Evolutionary conservation across 2,329 filamentous ascomycete species (phyloP).

Genomic region (Sporothrix globosa): DNA sequence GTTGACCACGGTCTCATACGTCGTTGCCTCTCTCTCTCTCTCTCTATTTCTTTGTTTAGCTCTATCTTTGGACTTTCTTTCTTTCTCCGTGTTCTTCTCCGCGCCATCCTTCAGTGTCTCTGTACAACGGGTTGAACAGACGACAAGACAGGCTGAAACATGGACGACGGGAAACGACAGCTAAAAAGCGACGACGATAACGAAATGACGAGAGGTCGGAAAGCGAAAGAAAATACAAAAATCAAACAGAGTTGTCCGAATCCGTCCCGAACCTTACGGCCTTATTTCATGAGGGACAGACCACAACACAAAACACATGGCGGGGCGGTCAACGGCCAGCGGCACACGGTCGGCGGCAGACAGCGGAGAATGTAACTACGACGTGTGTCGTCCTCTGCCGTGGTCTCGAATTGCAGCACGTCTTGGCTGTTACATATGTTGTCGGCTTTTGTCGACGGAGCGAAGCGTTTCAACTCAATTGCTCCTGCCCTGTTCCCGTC

Average conservation of each 20-base stretch:
- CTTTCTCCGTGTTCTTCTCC: conserved; percentile 16
- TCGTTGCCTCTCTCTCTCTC: too few relatives aligned
- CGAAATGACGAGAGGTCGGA: neutral
- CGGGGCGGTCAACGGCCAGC: neutral
- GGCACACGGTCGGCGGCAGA: neutral
- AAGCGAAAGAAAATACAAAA: neutral
- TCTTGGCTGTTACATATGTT: too few relatives aligned
- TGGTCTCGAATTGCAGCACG: neutral
- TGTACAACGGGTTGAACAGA: conserved; percentile 12
- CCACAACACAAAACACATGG: neutral
- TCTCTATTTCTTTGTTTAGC: neutral
- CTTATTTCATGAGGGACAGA: conserved; percentile 19
- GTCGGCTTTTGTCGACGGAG: neutral
- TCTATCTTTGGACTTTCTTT: neutral
- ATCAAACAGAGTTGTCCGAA: conserved; percentile 21
- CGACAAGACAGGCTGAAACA: conserved; percentile 5
- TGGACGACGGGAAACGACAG: neutral
- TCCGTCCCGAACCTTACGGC: conserved; percentile 32
- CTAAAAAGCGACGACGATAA: neutral
- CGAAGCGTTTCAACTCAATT: neutral
- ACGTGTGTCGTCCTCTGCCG: neutral
- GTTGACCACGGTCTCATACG: too few relatives aligned
- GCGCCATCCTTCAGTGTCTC: neutral
- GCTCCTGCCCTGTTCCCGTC: neutral
- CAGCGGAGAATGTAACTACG: too few relatives aligned